These are phyloP conservation scores for Kodamaea leandrae DNA, from an alignment of 805 yeast species.

Conservation along the genomic window DNA sequence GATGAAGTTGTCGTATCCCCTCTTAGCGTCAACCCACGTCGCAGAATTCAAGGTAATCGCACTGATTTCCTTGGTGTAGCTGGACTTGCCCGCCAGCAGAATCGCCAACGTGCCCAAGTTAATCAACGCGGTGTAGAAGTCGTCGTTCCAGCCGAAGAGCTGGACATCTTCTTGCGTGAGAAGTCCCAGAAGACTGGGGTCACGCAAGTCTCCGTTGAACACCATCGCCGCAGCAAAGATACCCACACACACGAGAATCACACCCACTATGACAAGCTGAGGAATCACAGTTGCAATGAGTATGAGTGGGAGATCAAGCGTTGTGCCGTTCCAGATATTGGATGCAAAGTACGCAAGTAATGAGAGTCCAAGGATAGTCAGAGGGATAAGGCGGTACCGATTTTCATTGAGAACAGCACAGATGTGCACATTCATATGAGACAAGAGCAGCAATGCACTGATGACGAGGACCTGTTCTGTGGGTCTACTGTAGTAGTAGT, in stretches of 20 bases:
- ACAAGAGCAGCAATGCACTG: slow-evolving; percentile 53
- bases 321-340: slow-evolving; percentile 38
- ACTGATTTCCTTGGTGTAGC: slow-evolving; percentile 60
- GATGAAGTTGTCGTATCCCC: slow-evolving; percentile 12
- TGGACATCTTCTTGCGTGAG: slow-evolving; percentile 32
- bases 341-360: slow-evolving; percentile 46
- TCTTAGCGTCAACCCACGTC: slow-evolving; percentile 53
- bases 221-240: slow-evolving; percentile 60
- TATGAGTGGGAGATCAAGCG: slow-evolving; percentile 51
- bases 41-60: slow-evolving; percentile 44
- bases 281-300: slow-evolving; percentile 64
- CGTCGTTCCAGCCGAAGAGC: slow-evolving; percentile 48
- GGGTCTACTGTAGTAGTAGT: slow-evolving; percentile 36
- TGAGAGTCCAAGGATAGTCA: slow-evolving; percentile 54
- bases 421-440: slow-evolving; percentile 61
- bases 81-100: slow-evolving; percentile 64
- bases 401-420: slow-evolving; percentile 55
- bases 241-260: slow-evolving; percentile 49
- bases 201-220: slow-evolving; percentile 41
- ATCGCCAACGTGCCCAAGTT: slow-evolving; percentile 62
- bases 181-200: background rate
- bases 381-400: slow-evolving; percentile 59
- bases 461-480: slow-evolving; percentile 51
- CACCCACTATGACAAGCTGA: slow-evolving; percentile 52
- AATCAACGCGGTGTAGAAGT: slow-evolving; percentile 61